Evolutionary conservation across 2,329 filamentous ascomycete species (phyloP).

Genomic region (Podosphaera fusca): DNA sequence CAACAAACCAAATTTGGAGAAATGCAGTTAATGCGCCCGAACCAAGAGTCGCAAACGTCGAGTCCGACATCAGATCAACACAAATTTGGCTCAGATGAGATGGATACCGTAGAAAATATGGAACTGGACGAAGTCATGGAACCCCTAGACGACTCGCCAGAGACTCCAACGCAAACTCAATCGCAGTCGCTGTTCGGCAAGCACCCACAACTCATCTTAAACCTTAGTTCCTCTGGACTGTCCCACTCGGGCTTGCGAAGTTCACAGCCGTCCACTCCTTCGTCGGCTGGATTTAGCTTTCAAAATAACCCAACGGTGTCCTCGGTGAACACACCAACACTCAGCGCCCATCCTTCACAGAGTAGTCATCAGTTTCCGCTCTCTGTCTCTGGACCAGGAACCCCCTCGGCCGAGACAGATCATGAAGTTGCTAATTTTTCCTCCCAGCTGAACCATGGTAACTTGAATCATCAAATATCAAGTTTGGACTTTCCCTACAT

Average conservation of each 20-base stretch:
- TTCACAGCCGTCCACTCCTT: conserved; percentile 70
- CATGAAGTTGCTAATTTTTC: conserved; percentile 39
- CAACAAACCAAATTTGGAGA: conserved; percentile 12
- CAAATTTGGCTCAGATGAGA: conserved; percentile 27
- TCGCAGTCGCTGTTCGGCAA: conserved; percentile 42
- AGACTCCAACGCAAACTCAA: conserved; percentile 17
- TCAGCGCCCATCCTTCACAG: conserved; percentile 48
- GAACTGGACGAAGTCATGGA: conserved; percentile 75
- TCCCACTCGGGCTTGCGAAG: conserved; percentile 60
- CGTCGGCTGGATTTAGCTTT: conserved; percentile 51
- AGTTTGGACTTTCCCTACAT: conserved; percentile 18
- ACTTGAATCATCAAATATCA: conserved; percentile 31
- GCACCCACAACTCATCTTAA: conserved; percentile 46
- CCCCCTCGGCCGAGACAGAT: conserved; percentile 47
- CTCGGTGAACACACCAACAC: conserved; percentile 83
- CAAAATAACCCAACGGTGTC: conserved; percentile 92
- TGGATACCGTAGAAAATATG: conserved; percentile 84
- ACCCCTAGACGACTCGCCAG: conserved; percentile 38
- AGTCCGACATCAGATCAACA: conserved; percentile 13
- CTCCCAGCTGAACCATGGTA: conserved; percentile 33
- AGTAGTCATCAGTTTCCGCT: conserved; percentile 25
- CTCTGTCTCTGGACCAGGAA: conserved; percentile 46
- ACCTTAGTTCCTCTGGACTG: conserved; percentile 47
- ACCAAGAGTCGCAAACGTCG: conserved; percentile 15
- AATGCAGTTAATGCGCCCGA: conserved; percentile 16